Conservation (phyloP, 306 rosid genomes). For the Inga leiocalycina region DNA sequence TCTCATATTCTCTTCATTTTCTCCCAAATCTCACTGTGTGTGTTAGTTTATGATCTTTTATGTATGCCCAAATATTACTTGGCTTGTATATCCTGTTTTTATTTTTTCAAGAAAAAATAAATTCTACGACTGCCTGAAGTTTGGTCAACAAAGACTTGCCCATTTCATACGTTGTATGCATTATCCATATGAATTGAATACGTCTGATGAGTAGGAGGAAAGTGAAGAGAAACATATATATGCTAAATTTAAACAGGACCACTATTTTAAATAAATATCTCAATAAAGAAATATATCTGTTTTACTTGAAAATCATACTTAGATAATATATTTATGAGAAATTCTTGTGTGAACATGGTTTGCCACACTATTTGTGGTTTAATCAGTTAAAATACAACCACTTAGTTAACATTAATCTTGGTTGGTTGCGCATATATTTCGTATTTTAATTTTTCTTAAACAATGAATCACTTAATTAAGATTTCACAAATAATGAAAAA, state of each 20-base stretch:
- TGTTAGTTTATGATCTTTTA: neutral
- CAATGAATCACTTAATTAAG: too few species aligned
- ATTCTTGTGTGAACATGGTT: too few species aligned
- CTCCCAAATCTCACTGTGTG: neutral
- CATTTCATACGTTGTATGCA: neutral
- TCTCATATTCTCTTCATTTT: conserved; percentile 15
- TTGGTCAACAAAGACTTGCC: neutral
- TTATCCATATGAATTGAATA: neutral
- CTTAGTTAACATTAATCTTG: too few species aligned
- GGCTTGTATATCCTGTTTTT: neutral
- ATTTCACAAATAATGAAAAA: too few species aligned
- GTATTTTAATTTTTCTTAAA: too few species aligned
- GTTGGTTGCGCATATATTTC: too few species aligned
- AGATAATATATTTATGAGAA: neutral
- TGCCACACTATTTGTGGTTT: neutral
- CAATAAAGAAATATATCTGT: neutral
- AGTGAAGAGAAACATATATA: neutral
- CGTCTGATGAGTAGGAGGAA: neutral
- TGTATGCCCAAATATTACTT: neutral
- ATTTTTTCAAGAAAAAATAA: neutral
- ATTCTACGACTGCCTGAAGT: neutral
- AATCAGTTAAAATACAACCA: too few species aligned
- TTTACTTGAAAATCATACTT: neutral
- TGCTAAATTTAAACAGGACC: neutral
- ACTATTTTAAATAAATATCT: neutral